These are phyloP conservation scores for Trypanosoma lewisi DNA, from an alignment of 208 protist genomes.

Conservation along the genomic window DNA sequence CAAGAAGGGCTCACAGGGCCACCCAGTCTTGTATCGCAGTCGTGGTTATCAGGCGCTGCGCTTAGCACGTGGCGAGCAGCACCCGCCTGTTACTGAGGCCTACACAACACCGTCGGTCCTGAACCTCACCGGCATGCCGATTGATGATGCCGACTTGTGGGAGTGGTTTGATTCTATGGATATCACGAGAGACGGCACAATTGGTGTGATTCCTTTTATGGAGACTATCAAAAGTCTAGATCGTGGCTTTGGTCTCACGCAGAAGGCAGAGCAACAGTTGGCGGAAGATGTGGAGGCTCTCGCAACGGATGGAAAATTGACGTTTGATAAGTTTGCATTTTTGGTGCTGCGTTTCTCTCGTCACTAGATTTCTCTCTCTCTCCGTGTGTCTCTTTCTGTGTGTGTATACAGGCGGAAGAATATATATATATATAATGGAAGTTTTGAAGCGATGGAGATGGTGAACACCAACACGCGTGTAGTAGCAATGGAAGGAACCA, in stretches of 20 bases:
- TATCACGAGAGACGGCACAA: conserved; percentile 22
- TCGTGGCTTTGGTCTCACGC: conserved; percentile 57
- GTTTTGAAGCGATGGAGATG: too few relatives aligned
- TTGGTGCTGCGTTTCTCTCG: conserved; percentile 61
- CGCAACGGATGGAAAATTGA: conserved; percentile 44
- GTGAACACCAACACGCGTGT: too few relatives aligned
- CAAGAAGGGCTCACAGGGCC: background rate
- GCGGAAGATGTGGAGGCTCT: conserved; percentile 44
- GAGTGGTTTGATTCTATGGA: conserved; percentile 72
- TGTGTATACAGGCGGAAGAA: too few relatives aligned
- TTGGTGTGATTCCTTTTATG: conserved; percentile 47
- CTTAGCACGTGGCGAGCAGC: conserved; percentile 47
- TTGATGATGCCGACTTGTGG: conserved; percentile 56
- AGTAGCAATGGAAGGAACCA: background rate
- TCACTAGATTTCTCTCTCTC: conserved; percentile 22
- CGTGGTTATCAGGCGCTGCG: conserved; percentile 76
- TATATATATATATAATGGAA: too few relatives aligned
- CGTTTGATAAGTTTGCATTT: conserved; percentile 81
- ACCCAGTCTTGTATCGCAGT: conserved; percentile 40
- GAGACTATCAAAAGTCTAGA: conserved; percentile 48
- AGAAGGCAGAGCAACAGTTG: conserved; percentile 38
- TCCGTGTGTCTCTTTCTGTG: too few relatives aligned
- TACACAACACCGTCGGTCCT: conserved; percentile 30
- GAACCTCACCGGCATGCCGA: conserved; percentile 64
- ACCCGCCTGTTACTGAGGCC: conserved; percentile 25